These are phyloP conservation scores for Gracilariopsis chorda DNA, from an alignment of 23 red algal genomes.

Conservation along the genomic window DNA sequence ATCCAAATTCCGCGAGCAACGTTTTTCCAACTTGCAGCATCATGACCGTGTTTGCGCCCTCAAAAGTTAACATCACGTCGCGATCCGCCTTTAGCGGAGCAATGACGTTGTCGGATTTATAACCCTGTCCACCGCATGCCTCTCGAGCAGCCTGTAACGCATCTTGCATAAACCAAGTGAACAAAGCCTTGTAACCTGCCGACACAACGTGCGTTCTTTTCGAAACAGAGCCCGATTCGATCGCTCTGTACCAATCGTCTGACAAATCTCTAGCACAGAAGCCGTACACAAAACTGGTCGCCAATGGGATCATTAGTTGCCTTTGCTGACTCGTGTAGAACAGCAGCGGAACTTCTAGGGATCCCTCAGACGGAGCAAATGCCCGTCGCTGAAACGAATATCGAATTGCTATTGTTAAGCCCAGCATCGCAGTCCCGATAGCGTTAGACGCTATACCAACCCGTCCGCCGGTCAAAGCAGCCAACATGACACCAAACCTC, in stretches of 20 bases:
- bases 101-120: constrained; percentile 81
- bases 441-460: constrained; percentile 71
- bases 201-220: constrained; percentile 81
- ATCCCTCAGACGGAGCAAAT: constrained; percentile 67
- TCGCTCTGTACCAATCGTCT: constrained; percentile 8
- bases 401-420: constrained; percentile 83
- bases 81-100: constrained; percentile 69
- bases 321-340: constrained; percentile 73
- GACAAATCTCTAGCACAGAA: constrained; percentile 46
- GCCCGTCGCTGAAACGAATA: constrained; percentile 70
- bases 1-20: constrained; percentile 31
- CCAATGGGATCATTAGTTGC: constrained; percentile 72
- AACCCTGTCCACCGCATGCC: constrained; percentile 90
- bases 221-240: background rate
- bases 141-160: constrained; percentile 90
- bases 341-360: constrained; percentile 62
- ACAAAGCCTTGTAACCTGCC: constrained; percentile 84
- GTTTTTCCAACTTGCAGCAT: constrained; percentile 83
- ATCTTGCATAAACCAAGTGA: constrained; percentile 89
- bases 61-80: constrained; percentile 90
- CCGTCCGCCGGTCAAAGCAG: constrained; percentile 91
- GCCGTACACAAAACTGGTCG: constrained; percentile 54
- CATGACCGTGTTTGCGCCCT: constrained; percentile 91
- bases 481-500: constrained; percentile 82
- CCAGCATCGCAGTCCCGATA: constrained; percentile 61